These are phyloP conservation scores for Cornus florida DNA, from an alignment of 148 eudicot species.

Conservation along the genomic window DNA sequence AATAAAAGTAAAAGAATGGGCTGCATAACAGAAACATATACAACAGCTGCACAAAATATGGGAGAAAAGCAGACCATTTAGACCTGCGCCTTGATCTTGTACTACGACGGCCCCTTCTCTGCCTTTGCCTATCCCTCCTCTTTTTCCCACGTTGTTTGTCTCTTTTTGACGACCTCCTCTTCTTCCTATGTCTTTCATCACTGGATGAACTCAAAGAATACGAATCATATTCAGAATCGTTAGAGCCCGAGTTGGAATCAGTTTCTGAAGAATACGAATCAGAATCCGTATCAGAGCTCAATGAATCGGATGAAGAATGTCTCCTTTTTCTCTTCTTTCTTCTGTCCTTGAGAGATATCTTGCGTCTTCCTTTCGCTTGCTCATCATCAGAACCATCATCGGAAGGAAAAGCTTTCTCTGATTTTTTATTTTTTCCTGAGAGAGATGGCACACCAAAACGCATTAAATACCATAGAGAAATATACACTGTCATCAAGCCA, in stretches of 20 bases:
- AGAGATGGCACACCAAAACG: not conserved
- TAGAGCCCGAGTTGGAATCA: constrained; percentile 43
- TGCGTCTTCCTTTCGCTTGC: constrained; percentile 49
- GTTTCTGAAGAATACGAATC: constrained; percentile 31
- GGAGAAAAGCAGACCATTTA: constrained; percentile 36
- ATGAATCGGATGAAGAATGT: constrained; percentile 83
- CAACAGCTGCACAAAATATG: not conserved
- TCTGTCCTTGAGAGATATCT: constrained; percentile 46
- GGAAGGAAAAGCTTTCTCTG: constrained; percentile 46
- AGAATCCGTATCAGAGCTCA: constrained; percentile 44
- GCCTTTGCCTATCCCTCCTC: constrained; percentile 33
- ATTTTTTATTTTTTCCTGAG: constrained; percentile 61
- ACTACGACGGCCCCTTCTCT: constrained; percentile 32
- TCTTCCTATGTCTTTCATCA: constrained; percentile 72
- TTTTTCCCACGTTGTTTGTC: constrained; percentile 37
- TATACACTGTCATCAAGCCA: not conserved
- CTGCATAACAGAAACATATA: not conserved
- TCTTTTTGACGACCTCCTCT: constrained; percentile 60
- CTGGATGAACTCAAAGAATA: constrained; percentile 72
- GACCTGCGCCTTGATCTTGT: constrained; percentile 51
- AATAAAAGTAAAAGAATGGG: not conserved
- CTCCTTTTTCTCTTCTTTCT: constrained; percentile 67
- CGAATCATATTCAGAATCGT: constrained; percentile 51
- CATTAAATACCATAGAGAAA: constrained; percentile 10
- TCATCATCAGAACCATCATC: constrained; percentile 66